Evolutionary conservation across 2,329 filamentous ascomycete species (phyloP).

Genomic region (Bisporella sp.): DNA sequence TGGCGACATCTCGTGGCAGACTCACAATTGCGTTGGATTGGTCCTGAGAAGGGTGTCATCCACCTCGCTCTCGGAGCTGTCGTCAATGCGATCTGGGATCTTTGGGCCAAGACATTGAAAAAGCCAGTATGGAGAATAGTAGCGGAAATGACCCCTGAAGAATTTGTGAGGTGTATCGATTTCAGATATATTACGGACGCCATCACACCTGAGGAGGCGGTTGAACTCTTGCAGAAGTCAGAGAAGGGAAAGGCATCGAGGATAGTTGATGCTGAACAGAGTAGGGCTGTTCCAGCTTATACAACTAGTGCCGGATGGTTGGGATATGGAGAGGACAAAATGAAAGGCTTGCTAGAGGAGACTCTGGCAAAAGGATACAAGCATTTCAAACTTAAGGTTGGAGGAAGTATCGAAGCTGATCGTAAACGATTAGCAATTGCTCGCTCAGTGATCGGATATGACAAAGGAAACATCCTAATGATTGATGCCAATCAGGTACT

Average conservation of each 20-base stretch:
- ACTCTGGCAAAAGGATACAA: slow-evolving; percentile 70
- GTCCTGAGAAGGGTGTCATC: slow-evolving; percentile 89
- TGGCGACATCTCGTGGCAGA: slow-evolving; percentile 91
- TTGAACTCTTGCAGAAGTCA: slow-evolving; percentile 59
- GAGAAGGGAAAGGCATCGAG: slow-evolving; percentile 64
- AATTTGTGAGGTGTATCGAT: slow-evolving; percentile 83
- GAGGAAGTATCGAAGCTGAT: slow-evolving; percentile 65
- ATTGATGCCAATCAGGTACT: slow-evolving; percentile 80
- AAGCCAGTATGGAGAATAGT: slow-evolving; percentile 92
- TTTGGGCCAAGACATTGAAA: slow-evolving; percentile 81
- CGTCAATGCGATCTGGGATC: slow-evolving; percentile 88
- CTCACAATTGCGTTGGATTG: slow-evolving; percentile 88
- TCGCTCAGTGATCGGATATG: slow-evolving; percentile 73
- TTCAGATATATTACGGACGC: slow-evolving; percentile 94
- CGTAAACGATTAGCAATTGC: slow-evolving; percentile 64
- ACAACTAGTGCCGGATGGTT: slow-evolving; percentile 88
- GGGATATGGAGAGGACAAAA: slow-evolving; percentile 84
- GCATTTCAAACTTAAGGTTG: slow-evolving; percentile 91
- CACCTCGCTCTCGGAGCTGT: slow-evolving; percentile 85
- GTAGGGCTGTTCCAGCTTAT: slow-evolving; percentile 78
- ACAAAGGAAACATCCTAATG: slow-evolving; percentile 70
- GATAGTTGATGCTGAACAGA: slow-evolving; percentile 65
- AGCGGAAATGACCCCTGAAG: slow-evolving; percentile 81
- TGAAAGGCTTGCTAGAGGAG: slow-evolving; percentile 67
- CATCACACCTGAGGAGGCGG: slow-evolving; percentile 78